Percentiles rank a stretch among this genome's conserved stretches.
Evolutionary conservation across 2,329 filamentous ascomycete species (phyloP).

Genomic region (Calonectria hawksworthii): DNA sequence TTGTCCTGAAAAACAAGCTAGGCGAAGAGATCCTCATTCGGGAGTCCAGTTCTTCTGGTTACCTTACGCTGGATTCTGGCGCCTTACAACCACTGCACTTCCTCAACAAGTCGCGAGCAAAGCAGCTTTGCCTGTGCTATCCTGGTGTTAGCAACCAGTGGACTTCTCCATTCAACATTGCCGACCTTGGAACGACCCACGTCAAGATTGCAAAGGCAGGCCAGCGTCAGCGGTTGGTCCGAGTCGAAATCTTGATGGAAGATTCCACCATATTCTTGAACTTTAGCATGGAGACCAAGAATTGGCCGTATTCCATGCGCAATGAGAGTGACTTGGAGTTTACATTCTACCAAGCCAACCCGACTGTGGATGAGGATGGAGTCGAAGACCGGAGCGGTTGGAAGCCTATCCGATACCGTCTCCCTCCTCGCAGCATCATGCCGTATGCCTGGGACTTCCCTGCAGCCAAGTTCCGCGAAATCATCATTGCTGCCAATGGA

Average conservation of each 20-base stretch:
- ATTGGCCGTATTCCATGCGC: constrained; percentile 98
- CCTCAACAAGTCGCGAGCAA: constrained; percentile 84
- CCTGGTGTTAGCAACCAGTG: constrained; percentile 96
- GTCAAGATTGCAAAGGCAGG: constrained; percentile 94
- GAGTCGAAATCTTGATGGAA: constrained; percentile 92
- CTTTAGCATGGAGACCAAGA: constrained; percentile 89
- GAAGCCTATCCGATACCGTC: constrained; percentile 91
- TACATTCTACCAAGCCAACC: constrained; percentile 95
- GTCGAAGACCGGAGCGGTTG: constrained; percentile 87
- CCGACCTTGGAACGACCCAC: constrained; percentile 91
- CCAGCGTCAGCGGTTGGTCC: constrained; percentile 88
- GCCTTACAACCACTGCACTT: constrained; percentile 90
- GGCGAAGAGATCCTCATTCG: constrained; percentile 90
- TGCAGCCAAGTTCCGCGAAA: constrained; percentile 94
- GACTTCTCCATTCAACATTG: constrained; percentile 98
- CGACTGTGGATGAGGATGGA: constrained; percentile 92
- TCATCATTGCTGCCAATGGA: constrained; percentile 73
- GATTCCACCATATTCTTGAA: constrained; percentile 94
- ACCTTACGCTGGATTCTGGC: constrained; percentile 82
- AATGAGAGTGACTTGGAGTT: constrained; percentile 99
- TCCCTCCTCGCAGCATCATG: constrained; percentile 97
- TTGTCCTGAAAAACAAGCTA: constrained; percentile 94
- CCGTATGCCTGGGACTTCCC: constrained; percentile 99
- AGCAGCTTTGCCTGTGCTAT: constrained; percentile 94
- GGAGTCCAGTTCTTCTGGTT: constrained; percentile 91